phyloP scores from a whole-genome alignment of 768 basidiomycete species.

The Suillus brevipes region DNA sequence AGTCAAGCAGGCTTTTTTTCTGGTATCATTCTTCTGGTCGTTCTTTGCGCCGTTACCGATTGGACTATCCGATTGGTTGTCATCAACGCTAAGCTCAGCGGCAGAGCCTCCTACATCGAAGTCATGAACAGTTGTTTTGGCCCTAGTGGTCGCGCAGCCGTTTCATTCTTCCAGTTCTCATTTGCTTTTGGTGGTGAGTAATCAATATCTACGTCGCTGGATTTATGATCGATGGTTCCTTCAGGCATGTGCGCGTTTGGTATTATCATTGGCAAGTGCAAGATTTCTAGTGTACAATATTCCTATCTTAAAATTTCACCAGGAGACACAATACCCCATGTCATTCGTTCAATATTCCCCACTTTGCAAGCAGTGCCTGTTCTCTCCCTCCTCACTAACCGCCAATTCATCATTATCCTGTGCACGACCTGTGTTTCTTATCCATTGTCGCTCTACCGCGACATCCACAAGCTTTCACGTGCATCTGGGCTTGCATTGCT shows the following conservation, averaged over 20 bases:
- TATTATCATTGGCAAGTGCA: constrained; percentile 73
- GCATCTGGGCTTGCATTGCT: constrained; percentile 89
- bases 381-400: constrained; percentile 75
- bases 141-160: constrained; percentile 83
- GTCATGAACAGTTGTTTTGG: constrained; percentile 96
- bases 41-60: constrained; percentile 84
- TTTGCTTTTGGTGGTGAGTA: constrained; percentile 92
- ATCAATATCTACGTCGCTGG: background rate
- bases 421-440: constrained; percentile 90
- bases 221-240: constrained; percentile 9
- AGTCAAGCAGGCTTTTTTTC: constrained; percentile 92
- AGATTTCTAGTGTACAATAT: background rate
- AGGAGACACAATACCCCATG: constrained; percentile 96
- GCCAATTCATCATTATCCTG: constrained; percentile 85
- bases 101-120: constrained; percentile 87
- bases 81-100: constrained; percentile 93
- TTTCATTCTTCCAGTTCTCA: constrained; percentile 96
- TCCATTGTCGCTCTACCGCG: constrained; percentile 92
- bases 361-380: constrained; percentile 63
- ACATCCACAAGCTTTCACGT: constrained; percentile 95
- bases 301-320: constrained; percentile 8
- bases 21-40: constrained; percentile 78
- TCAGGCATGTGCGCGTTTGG: constrained; percentile 98
- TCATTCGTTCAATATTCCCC: constrained; percentile 86
- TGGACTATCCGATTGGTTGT: constrained; percentile 99